A percentile compares a stretch with the other conserved stretches of the same genome.
Conservation (phyloP, 2,329 filamentous ascomycete genomes). For the Hypoxylon sp. region DNA sequence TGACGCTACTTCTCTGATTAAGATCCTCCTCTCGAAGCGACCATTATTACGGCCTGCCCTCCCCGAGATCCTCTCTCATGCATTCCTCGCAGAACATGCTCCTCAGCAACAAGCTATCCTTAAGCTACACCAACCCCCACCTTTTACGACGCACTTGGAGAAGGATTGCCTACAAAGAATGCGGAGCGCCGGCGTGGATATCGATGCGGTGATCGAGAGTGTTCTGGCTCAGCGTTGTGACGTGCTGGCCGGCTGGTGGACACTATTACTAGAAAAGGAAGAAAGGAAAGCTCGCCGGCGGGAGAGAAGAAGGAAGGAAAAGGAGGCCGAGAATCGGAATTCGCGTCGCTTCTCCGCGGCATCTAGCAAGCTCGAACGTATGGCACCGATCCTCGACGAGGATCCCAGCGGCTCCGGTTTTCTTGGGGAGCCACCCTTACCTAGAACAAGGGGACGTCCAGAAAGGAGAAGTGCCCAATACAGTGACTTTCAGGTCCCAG, state of each 20-base stretch:
- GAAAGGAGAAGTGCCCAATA: constrained; percentile 81
- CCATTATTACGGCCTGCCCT: constrained; percentile 86
- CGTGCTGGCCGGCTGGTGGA: constrained; percentile 95
- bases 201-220: constrained; percentile 94
- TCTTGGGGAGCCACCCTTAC: constrained; percentile 64
- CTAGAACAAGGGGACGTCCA: constrained; percentile 81
- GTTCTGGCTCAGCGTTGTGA: constrained; percentile 93
- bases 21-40: constrained; percentile 88
- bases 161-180: constrained; percentile 94
- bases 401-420: constrained; percentile 73
- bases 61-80: constrained; percentile 87
- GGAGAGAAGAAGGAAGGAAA: constrained; percentile 87
- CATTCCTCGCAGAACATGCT: constrained; percentile 90
- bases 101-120: constrained; percentile 91
- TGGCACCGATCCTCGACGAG: constrained; percentile 82
- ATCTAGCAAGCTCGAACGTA: constrained; percentile 86
- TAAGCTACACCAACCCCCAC: constrained; percentile 82
- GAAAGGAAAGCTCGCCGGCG: constrained; percentile 85
- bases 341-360: constrained; percentile 88
- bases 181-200: constrained; percentile 93
- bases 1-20: constrained; percentile 83
- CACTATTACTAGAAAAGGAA: constrained; percentile 93
- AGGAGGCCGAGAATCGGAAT: constrained; percentile 84
- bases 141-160: constrained; percentile 88
- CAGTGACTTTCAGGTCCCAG: constrained; percentile 75